A percentile compares a stretch with the other conserved stretches of the same genome.
phyloP scores from a whole-genome alignment of 768 basidiomycete species.

The Baorangia bicolor region DNA sequence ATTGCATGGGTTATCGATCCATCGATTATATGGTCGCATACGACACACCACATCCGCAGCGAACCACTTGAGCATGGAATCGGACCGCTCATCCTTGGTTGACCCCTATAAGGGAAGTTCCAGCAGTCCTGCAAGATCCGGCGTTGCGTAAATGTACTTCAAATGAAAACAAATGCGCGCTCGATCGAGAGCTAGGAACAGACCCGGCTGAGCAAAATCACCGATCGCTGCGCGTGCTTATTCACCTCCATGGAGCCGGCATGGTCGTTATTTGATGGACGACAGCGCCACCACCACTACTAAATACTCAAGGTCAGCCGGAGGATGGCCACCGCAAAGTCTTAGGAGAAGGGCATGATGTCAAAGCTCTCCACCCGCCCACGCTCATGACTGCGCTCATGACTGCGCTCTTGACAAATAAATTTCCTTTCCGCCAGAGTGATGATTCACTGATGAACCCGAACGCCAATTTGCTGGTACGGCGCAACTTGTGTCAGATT shows the following conservation, averaged over 20 bases:
- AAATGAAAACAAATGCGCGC: conserved; percentile 69
- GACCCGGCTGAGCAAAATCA: background rate
- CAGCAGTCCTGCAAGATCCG: conserved; percentile 1
- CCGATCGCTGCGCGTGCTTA: conserved; percentile 12
- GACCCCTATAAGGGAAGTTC: conserved; percentile 42
- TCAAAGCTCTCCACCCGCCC: conserved; percentile 24
- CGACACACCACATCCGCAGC: conserved; percentile 60
- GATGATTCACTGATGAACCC: conserved; percentile 87
- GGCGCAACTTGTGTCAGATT: background rate
- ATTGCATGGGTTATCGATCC: background rate
- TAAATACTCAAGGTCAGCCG: conserved; percentile 23
- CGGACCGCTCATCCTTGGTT: conserved; percentile 73
- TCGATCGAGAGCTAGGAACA: conserved; percentile 55
- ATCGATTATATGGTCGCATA: background rate
- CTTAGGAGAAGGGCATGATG: background rate
- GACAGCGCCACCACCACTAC: conserved; percentile 51
- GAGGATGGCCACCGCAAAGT: conserved; percentile 25
- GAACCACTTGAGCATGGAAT: conserved; percentile 73
- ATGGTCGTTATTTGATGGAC: conserved; percentile 70
- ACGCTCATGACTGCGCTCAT: conserved; percentile 46
- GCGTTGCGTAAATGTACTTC: conserved; percentile 49
- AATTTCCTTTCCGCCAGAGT: conserved; percentile 69
- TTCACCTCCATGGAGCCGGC: conserved; percentile 49
- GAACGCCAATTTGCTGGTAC: conserved; percentile 40
- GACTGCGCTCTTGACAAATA: conserved; percentile 64